A percentile compares a stretch with the other conserved stretches of the same genome.
Evolutionary conservation across 1,284 basidiomycete genomes (phyloP).

Genomic region (Boletus semigastroideus): DNA sequence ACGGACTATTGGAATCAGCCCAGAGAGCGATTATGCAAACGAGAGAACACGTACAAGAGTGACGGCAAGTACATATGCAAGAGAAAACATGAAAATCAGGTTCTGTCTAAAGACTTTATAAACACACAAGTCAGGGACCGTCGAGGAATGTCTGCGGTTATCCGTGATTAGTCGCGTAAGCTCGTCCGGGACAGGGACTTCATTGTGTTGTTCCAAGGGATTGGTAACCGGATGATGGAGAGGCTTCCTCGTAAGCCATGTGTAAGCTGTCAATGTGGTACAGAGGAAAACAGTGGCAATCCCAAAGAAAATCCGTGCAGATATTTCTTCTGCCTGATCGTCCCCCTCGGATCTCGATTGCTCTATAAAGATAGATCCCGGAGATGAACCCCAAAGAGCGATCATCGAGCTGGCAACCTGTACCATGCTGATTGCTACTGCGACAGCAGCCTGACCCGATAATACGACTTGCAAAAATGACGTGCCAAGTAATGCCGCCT

Average conservation of each 20-base stretch:
- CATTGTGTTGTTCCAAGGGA: background rate
- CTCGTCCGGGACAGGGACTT: background rate
- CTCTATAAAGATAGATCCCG: background rate
- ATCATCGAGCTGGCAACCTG: background rate
- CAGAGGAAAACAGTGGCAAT: background rate
- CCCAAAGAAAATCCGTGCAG: background rate
- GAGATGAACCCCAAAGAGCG: background rate
- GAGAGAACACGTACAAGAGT: background rate
- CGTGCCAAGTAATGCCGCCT: background rate
- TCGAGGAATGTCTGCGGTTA: background rate
- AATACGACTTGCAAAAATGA: background rate
- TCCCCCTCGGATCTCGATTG: background rate
- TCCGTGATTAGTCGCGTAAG: background rate
- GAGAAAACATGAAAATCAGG: slow-evolving; percentile 1
- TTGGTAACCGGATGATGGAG: background rate
- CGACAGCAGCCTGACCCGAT: background rate
- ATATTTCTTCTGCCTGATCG: background rate
- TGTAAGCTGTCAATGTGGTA: background rate
- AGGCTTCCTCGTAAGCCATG: background rate
- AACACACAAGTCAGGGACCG: background rate
- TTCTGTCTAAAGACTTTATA: background rate
- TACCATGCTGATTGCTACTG: background rate
- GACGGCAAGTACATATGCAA: background rate
- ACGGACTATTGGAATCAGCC: background rate
- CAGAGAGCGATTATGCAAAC: too few species aligned